Evolutionary conservation across 2,329 filamentous ascomycete species (phyloP), one percentile per base, ranked within the genome.

Genomic region (Tolypocladium cylindrosporum): DNA sequence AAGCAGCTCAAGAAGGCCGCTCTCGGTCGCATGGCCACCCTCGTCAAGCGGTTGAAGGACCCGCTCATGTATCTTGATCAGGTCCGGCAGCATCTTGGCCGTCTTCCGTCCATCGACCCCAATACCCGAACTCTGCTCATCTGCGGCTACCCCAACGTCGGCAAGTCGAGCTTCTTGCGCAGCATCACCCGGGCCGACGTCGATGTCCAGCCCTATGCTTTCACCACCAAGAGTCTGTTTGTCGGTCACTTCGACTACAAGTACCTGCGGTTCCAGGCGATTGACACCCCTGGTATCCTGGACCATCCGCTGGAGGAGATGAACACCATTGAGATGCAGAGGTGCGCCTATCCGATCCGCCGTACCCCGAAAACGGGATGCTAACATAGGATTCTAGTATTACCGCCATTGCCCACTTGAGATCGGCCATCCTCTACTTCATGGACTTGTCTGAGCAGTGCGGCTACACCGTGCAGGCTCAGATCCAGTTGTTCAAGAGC

Each of bases 301-400:
- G 94, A 99, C 67, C 94, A 99, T 72, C 92, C 93, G 41, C 84
- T 99, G 10, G 94, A 97, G 76, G 94, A 97, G 78, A 99, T 97
- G 94, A 96, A 97, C 77, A 97, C 94, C 4, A 99, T 99, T 70
- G 94, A 99, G 76, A 97, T 97, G 91, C 94, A 97, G 79, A 74
- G 65, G 64, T 68, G 57, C 56, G 60, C 39, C 19, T 41, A 40
- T n/a, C 16, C 8, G 21, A 14, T 31, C 45, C 11, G 37, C 2
- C n/a, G 19, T n/a, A 3, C 14, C 24, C 19, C n/a, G 2, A n/a
- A 14, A 21, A 27, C 5, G 3, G 4, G 31, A 45, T 50, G 36
- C 45, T 62, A 48, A 63, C 56, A 54, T 51, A 24, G 19, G 39
- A 57, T 43, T 89, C 21, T 40, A 69, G 89, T 61, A 97, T 99